Percentiles rank a stretch among this genome's conserved stretches.
Evolutionary conservation across 2,329 filamentous ascomycete species (phyloP).

Genomic region (Whalleya microplaca): DNA sequence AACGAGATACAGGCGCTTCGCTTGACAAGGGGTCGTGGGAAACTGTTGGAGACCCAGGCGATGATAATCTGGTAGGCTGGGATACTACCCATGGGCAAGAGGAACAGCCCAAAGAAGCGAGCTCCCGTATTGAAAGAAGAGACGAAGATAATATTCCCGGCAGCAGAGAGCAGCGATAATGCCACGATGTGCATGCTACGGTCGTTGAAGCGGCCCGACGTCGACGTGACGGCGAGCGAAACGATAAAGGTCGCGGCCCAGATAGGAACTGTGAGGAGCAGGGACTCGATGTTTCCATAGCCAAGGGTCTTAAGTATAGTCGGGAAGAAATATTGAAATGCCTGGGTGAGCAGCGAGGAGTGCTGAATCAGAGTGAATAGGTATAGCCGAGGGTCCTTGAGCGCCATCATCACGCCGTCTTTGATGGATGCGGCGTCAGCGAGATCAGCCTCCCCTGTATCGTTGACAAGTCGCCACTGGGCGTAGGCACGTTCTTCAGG

Average conservation of each 20-base stretch:
- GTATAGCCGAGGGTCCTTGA: conserved; percentile 55
- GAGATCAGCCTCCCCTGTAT: conserved; percentile 51
- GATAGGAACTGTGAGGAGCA: conserved; percentile 61
- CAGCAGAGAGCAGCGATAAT: conserved; percentile 54
- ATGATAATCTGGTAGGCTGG: conserved; percentile 62
- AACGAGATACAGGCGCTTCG: conserved; percentile 68
- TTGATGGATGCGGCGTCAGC: conserved; percentile 43
- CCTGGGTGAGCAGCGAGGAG: conserved; percentile 54
- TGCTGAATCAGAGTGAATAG: conserved; percentile 60
- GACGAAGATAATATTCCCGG: conserved; percentile 60
- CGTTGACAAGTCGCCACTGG: conserved; percentile 53
- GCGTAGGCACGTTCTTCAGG: conserved; percentile 57
- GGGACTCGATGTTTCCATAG: conserved; percentile 56
- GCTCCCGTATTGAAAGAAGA: conserved; percentile 52
- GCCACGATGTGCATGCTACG: conserved; percentile 60
- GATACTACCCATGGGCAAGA: conserved; percentile 60
- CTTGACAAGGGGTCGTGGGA: conserved; percentile 71
- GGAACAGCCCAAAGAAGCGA: conserved; percentile 65
- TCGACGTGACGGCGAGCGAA: conserved; percentile 58
- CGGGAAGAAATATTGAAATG: conserved; percentile 69
- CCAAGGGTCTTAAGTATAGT: conserved; percentile 65
- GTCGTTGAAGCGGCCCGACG: conserved; percentile 57
- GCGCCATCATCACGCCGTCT: conserved; percentile 51
- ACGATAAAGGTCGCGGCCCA: conserved; percentile 58
- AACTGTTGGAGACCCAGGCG: conserved; percentile 69